Conservation (phyloP, 148 eudicot genomes). For the Rhododendron griersonianum region DNA sequence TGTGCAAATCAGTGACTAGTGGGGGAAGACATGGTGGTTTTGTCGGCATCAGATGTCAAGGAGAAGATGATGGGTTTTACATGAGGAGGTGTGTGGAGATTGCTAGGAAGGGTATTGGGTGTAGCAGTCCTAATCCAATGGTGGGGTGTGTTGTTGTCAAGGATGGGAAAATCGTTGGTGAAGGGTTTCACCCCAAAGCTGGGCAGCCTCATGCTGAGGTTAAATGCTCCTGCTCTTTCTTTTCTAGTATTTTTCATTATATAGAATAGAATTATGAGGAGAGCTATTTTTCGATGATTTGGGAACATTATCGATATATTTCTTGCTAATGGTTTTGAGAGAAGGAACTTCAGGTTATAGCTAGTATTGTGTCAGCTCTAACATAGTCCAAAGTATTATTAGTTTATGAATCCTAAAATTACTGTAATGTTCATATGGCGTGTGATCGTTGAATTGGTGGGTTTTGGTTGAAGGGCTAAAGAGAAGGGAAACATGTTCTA, state of each 20-base stretch:
- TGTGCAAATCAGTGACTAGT: slow-evolving; percentile 14
- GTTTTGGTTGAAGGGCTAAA: neutral
- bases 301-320: neutral
- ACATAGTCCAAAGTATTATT: neutral
- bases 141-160: slow-evolving; percentile 93
- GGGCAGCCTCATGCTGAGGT: slow-evolving; percentile 99
- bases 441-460: neutral
- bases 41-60: slow-evolving; percentile 32
- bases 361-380: neutral
- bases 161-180: slow-evolving; percentile 79
- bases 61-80: slow-evolving; percentile 53
- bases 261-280: neutral
- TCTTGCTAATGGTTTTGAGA: neutral
- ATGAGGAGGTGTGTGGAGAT: slow-evolving; percentile 80
- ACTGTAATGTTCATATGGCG: neutral
- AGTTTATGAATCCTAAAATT: neutral
- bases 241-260: neutral
- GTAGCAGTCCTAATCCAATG: slow-evolving; percentile 97
- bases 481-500: neutral
- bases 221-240: neutral
- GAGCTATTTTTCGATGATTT: neutral
- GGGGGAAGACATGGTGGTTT: slow-evolving; percentile 19
- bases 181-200: slow-evolving; percentile 98
- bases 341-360: neutral
- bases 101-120: slow-evolving; percentile 74